Evolutionary conservation across 2,329 filamentous ascomycete species (phyloP).

Genomic region (Trichoderma oligosporum): DNA sequence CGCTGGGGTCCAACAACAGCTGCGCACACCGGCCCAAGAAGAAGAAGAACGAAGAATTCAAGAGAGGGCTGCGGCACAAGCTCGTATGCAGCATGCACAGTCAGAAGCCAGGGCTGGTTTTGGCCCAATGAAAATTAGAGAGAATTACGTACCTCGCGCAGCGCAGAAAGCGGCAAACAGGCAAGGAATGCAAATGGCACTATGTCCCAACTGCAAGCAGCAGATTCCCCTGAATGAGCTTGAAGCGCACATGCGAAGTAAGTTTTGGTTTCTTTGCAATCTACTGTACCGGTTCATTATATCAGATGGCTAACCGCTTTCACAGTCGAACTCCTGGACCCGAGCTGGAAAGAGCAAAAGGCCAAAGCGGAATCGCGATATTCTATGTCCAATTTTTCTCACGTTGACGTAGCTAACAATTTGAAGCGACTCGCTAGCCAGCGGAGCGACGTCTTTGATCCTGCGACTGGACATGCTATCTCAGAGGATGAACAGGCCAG

Average conservation of each 20-base stretch:
- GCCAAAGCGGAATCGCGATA: constrained; percentile 82
- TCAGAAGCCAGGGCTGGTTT: constrained; percentile 68
- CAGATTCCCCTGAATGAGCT: constrained; percentile 83
- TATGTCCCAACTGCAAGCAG: constrained; percentile 92
- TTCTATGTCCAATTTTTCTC: constrained; percentile 80
- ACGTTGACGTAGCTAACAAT: constrained; percentile 85
- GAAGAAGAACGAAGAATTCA: constrained; percentile 62
- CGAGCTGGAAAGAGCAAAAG: constrained; percentile 92
- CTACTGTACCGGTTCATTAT: background rate
- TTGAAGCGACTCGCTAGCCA: constrained; percentile 92
- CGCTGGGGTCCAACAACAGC: constrained; percentile 26
- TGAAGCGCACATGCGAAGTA: constrained; percentile 86
- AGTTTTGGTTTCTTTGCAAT: constrained; percentile 27
- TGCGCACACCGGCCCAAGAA: constrained; percentile 46
- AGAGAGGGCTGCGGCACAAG: constrained; percentile 57
- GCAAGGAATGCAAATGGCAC: constrained; percentile 60
- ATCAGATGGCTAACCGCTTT: background rate
- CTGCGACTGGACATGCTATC: constrained; percentile 62
- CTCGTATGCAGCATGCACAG: constrained; percentile 70
- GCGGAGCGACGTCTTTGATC: constrained; percentile 81
- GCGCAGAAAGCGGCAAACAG: constrained; percentile 67
- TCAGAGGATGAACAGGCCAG: constrained; percentile 70
- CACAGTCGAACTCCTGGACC: constrained; percentile 83
- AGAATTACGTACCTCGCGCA: constrained; percentile 86
- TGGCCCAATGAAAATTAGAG: constrained; percentile 81